Evolutionary conservation across 139 green algal species (phyloP).

Genomic region (Tetradesmus lagerheimii): DNA sequence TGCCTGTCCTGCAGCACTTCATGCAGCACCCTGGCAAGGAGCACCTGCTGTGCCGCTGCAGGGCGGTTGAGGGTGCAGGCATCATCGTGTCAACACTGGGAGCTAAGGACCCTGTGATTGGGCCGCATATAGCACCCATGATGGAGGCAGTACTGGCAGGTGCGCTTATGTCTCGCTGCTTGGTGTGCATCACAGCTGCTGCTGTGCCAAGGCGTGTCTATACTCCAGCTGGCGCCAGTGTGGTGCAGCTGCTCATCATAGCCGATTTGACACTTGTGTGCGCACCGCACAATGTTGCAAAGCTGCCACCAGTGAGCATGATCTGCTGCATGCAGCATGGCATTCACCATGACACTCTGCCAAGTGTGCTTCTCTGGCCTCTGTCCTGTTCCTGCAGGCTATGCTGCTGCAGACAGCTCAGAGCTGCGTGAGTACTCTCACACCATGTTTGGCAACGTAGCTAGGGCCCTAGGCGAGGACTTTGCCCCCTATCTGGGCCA

Average conservation of each 20-base stretch:
- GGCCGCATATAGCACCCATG: slow-evolving; percentile 32
- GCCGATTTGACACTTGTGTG: too few species aligned
- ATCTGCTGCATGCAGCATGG: too few species aligned
- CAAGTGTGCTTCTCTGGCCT: too few species aligned
- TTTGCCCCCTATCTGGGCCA: slow-evolving; percentile 67
- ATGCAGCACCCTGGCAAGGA: slow-evolving; percentile 61
- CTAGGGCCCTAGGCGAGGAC: slow-evolving; percentile 53
- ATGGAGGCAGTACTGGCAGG: slow-evolving; percentile 32
- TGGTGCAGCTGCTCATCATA: too few species aligned
- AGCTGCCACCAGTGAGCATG: too few species aligned
- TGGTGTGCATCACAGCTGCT: too few species aligned
- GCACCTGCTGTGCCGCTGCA: slow-evolving; percentile 65
- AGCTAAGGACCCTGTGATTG: slow-evolving; percentile 28
- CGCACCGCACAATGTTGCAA: too few species aligned
- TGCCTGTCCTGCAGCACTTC: slow-evolving; percentile 73
- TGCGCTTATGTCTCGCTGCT: background rate
- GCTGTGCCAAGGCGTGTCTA: too few species aligned
- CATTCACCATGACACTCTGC: too few species aligned
- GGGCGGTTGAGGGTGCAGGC: slow-evolving; percentile 77
- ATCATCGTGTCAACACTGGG: slow-evolving; percentile 69
- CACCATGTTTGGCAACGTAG: slow-evolving; percentile 67
- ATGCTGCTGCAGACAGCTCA: slow-evolving; percentile 28
- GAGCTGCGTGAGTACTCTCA: slow-evolving; percentile 86
- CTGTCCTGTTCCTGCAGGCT: background rate
- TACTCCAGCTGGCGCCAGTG: too few species aligned